These are phyloP conservation scores for Kondoa subrosea DNA, from an alignment of 768 basidiomycete species.

Conservation along the genomic window DNA sequence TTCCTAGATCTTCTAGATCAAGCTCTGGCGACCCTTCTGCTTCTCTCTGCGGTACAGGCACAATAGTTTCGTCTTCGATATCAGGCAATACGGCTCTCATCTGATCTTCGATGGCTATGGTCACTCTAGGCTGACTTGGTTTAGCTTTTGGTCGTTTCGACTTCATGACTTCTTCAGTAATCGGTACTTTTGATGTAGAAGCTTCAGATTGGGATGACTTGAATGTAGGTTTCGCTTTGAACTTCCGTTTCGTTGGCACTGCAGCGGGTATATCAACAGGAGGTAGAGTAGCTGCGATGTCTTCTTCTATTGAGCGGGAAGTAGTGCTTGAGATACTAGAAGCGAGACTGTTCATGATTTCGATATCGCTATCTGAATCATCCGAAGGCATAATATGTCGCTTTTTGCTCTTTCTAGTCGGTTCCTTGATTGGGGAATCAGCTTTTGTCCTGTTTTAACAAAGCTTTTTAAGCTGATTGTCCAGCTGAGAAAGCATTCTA, in stretches of 20 bases:
- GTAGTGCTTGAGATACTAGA: not conserved
- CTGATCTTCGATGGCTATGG: not conserved
- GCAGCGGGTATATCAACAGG: too few relatives aligned
- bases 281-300: too few relatives aligned
- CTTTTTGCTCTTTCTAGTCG: too few relatives aligned
- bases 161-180: not conserved
- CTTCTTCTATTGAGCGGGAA: too few relatives aligned
- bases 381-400: too few relatives aligned
- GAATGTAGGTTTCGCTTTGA: too few relatives aligned
- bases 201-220: too few relatives aligned
- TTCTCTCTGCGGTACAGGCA: not conserved
- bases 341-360: not conserved
- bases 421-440: not conserved
- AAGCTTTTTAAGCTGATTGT: too few relatives aligned
- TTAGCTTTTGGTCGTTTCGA: not conserved
- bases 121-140: not conserved
- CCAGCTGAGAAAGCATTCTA: too few relatives aligned
- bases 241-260: too few relatives aligned
- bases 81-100: not conserved
- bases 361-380: not conserved
- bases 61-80: not conserved
- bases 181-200: not conserved
- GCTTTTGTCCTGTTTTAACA: not conserved
- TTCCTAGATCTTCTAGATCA: not conserved
- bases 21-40: not conserved